Percentiles rank a stretch among this genome's conserved stretches.
These are phyloP conservation scores for Trichoderma arundinaceum DNA, from an alignment of 2,329 filamentous ascomycete genomes.

Conservation along the genomic window DNA sequence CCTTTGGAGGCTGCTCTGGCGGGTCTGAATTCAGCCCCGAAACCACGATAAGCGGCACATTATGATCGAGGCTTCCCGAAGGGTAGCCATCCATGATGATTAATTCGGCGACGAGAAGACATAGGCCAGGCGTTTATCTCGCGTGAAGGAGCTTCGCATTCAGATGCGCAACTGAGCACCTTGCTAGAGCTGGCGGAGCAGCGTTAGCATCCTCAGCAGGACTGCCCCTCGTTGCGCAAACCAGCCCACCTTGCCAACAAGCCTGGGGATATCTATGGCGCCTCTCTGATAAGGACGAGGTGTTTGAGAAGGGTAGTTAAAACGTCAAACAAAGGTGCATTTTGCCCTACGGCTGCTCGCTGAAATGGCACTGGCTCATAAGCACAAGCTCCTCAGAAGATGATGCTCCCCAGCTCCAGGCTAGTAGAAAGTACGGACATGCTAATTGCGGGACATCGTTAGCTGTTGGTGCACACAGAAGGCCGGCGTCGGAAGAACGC, in stretches of 20 bases:
- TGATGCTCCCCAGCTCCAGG: background rate
- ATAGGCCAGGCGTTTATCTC: conserved; percentile 27
- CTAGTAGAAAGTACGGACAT: no score
- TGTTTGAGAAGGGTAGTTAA: background rate
- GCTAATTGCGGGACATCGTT: conserved; percentile 5
- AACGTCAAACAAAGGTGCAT: background rate
- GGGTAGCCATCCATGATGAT: conserved; percentile 78
- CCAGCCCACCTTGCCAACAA: conserved; percentile 8
- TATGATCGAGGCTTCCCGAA: conserved; percentile 79
- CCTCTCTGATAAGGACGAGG: background rate
- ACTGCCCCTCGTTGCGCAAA: conserved; percentile 27
- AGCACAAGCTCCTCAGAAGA: background rate
- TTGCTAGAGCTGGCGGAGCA: conserved; percentile 22
- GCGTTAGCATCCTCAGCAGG: conserved; percentile 8
- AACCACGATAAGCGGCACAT: conserved; percentile 81
- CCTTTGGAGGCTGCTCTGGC: conserved; percentile 53
- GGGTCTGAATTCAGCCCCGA: conserved; percentile 68
- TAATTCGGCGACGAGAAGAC: conserved; percentile 32
- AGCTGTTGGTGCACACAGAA: conserved; percentile 9
- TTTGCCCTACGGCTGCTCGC: background rate
- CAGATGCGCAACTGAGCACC: conserved; percentile 19
- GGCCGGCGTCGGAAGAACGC: conserved; percentile 45
- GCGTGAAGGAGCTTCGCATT: conserved; percentile 17
- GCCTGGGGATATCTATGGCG: background rate
- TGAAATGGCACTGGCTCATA: conserved; percentile 2